phyloP scores from a whole-genome alignment of 345 rosid genomes.

The Psidium guajava region DNA sequence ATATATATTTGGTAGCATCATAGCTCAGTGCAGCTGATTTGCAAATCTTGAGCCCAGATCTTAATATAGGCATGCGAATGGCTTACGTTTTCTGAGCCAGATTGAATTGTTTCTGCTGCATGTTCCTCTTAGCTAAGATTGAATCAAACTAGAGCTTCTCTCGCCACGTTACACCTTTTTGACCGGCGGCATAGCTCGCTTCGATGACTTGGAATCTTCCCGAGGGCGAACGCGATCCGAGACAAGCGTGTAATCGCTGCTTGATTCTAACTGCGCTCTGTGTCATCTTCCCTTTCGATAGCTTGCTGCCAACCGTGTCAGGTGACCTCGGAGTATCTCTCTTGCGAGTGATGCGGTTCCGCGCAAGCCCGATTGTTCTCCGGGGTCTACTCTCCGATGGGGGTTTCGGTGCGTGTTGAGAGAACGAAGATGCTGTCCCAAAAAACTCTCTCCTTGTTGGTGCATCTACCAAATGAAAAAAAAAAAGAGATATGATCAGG shows the following conservation, averaged over 20 bases:
- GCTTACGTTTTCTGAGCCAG: not conserved
- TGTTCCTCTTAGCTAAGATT: not conserved
- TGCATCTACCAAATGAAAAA: too few species aligned
- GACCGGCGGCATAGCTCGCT: not conserved
- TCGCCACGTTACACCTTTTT: not conserved
- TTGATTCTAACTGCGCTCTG: not conserved
- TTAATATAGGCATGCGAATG: not conserved
- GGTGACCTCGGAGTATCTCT: not conserved
- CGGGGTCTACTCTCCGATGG: not conserved
- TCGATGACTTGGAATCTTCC: not conserved
- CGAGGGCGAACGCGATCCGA: not conserved
- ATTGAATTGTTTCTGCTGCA: not conserved
- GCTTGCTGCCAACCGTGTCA: not conserved
- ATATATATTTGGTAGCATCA: not conserved
- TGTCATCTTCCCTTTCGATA: not conserved
- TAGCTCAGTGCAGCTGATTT: not conserved
- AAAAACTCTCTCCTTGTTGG: not conserved
- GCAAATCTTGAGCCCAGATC: not conserved
- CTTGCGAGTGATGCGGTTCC: not conserved
- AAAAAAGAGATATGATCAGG: not conserved
- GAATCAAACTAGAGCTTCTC: not conserved
- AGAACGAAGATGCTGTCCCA: not conserved
- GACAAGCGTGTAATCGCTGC: not conserved
- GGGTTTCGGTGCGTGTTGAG: not conserved
- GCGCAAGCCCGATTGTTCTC: not conserved